A percentile compares a stretch with the other conserved stretches of the same genome.
These are phyloP conservation scores for Cenchrus fungigraminus DNA, from an alignment of 176 grass and related monocot species.

Conservation along the genomic window DNA sequence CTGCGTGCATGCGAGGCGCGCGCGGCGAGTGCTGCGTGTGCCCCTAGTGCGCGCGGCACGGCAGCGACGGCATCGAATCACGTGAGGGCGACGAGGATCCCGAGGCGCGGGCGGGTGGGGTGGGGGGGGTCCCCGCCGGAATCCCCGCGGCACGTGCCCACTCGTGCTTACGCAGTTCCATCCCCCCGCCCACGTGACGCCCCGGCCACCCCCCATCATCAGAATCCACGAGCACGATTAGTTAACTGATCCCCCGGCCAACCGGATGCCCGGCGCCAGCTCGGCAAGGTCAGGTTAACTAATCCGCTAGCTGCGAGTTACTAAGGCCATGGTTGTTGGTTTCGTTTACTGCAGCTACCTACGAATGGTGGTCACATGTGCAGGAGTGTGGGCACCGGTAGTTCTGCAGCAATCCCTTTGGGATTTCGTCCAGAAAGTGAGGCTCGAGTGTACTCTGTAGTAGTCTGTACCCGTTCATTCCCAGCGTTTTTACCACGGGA, in stretches of 20 bases:
- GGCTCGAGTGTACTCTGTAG: too few relatives aligned
- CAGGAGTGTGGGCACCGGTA: too few relatives aligned
- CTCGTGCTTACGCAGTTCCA: slow-evolving; percentile 61
- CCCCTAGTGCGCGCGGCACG: background rate
- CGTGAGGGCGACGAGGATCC: slow-evolving; percentile 80
- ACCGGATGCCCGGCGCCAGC: slow-evolving; percentile 15
- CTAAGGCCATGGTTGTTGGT: too few relatives aligned
- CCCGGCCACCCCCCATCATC: background rate
- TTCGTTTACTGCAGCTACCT: too few relatives aligned
- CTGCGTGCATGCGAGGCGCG: background rate
- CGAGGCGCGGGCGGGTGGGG: slow-evolving; percentile 44
- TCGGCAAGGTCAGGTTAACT: background rate
- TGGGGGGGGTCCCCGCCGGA: slow-evolving; percentile 41
- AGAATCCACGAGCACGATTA: slow-evolving; percentile 39
- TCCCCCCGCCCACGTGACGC: slow-evolving; percentile 58
- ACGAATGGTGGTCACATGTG: too few relatives aligned
- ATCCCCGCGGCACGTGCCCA: slow-evolving; percentile 68
- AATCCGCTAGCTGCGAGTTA: too few relatives aligned
- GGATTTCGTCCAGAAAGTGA: too few relatives aligned
- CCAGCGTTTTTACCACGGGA: background rate
- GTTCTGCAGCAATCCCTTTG: too few relatives aligned
- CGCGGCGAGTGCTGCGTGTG: background rate
- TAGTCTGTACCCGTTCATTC: too few relatives aligned
- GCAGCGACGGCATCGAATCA: slow-evolving; percentile 73
- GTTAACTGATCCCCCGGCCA: slow-evolving; percentile 35